A percentile compares a stretch with the other conserved stretches of the same genome.
phyloP scores from a whole-genome alignment of 2,329 filamentous ascomycete genomes.

The Diplodia seriata region DNA sequence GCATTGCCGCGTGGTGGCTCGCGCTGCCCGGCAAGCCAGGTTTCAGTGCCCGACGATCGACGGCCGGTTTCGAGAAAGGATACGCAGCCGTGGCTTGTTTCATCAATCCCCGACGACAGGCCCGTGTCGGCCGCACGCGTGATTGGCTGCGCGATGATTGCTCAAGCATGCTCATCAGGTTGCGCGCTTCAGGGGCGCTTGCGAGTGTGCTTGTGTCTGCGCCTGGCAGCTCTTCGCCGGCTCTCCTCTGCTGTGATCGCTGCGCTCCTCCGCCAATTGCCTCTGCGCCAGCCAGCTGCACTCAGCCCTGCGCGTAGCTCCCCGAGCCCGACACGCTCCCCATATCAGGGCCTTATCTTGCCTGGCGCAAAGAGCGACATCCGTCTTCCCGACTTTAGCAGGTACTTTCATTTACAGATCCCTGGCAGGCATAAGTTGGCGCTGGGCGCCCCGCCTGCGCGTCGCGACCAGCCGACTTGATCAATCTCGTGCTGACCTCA shows the following conservation, averaged over 20 bases:
- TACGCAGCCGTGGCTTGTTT: slow-evolving; percentile 26
- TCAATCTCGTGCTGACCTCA: slow-evolving; percentile 20
- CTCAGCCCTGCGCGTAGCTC: slow-evolving; percentile 20
- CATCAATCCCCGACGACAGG: slow-evolving; percentile 27
- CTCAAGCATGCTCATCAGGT: slow-evolving; percentile 16
- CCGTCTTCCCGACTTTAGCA: slow-evolving; percentile 14
- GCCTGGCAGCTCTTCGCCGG: slow-evolving; percentile 12
- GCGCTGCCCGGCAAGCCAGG: slow-evolving; percentile 11
- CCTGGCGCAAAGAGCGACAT: slow-evolving; percentile 24
- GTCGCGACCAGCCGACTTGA: background rate
- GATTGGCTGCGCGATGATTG: slow-evolving; percentile 24
- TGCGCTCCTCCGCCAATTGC: slow-evolving; percentile 25
- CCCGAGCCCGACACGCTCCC: slow-evolving; percentile 11
- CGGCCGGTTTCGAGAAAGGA: slow-evolving; percentile 15
- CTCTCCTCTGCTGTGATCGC: slow-evolving; percentile 20
- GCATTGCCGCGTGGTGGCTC: slow-evolving; percentile 30
- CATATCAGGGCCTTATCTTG: slow-evolving; percentile 15
- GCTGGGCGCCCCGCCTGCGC: slow-evolving; percentile 17
- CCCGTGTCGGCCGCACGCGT: slow-evolving; percentile 5
- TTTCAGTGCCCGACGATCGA: slow-evolving; percentile 28
- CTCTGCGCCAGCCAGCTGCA: slow-evolving; percentile 1
- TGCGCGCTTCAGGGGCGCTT: slow-evolving; percentile 27
- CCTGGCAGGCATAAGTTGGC: slow-evolving; percentile 21
- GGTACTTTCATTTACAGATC: slow-evolving; percentile 29
- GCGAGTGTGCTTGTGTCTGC: background rate